phyloP scores from a whole-genome alignment of 257 asterid genomes.

The Marsdenia floribunda region DNA sequence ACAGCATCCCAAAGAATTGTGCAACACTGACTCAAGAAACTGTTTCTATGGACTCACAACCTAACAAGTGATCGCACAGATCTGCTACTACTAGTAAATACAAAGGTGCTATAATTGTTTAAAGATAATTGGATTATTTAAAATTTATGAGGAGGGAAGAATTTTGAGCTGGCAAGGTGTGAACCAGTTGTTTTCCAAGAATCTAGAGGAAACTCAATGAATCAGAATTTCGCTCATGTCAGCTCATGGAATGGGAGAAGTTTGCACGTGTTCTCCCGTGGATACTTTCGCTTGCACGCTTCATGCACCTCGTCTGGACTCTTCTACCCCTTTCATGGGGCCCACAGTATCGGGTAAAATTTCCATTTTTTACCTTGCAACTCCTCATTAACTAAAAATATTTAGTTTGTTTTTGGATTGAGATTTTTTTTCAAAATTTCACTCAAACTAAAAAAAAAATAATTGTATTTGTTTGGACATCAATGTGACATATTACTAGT shows the following conservation, averaged over 20 bases:
- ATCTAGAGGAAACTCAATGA: conserved; percentile 27
- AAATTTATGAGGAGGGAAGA: conserved; percentile 47
- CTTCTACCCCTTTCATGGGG: not conserved
- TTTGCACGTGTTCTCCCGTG: conserved; percentile 51
- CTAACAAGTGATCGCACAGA: conserved; percentile 1
- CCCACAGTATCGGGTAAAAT: not conserved
- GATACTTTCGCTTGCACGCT: conserved; percentile 35
- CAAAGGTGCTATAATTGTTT: not conserved
- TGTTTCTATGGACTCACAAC: not conserved
- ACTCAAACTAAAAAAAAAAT: no score
- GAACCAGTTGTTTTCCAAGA: conserved; percentile 50
- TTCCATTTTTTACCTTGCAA: no score
- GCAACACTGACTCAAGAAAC: conserved; percentile 3
- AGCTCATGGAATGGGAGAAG: conserved; percentile 8
- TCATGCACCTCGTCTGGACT: not conserved
- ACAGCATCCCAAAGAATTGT: not conserved
- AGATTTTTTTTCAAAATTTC: no score
- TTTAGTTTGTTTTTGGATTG: no score
- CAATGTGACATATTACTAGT: no score
- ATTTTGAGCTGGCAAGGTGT: conserved; percentile 52
- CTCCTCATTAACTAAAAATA: no score
- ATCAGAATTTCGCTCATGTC: conserved; percentile 16
- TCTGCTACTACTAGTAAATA: not conserved
- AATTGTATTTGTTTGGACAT: no score
- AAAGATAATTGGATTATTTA: conserved; percentile 8